Conservation (phyloP, 2,329 filamentous ascomycete genomes). For the Aspergillus luchuensis region DNA sequence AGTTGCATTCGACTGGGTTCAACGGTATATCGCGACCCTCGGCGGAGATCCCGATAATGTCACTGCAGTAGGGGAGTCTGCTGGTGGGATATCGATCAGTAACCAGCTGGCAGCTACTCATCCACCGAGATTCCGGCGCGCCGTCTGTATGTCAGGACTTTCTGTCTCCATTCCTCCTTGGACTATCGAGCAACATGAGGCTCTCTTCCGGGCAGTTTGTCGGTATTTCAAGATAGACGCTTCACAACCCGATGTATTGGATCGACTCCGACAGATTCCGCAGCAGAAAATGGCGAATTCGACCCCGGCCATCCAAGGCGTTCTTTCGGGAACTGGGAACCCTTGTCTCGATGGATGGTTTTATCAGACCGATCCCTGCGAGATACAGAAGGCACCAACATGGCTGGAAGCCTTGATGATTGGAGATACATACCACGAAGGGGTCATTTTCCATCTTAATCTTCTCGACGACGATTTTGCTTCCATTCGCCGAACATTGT, state of each 20-base stretch:
- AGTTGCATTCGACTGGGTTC: conserved; percentile 38
- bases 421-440: conserved; percentile 31
- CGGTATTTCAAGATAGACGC: conserved; percentile 25
- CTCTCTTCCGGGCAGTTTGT: conserved; percentile 23
- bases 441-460: conserved; percentile 31
- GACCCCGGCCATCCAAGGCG: conserved; percentile 26
- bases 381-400: conserved; percentile 19
- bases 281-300: conserved; percentile 29
- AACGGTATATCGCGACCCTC: conserved; percentile 34
- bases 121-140: conserved; percentile 26
- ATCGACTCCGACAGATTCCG: conserved; percentile 23
- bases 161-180: conserved; percentile 26
- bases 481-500: conserved; percentile 16
- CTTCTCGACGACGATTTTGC: conserved; percentile 22
- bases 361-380: conserved; percentile 19
- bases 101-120: conserved; percentile 25
- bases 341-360: conserved; percentile 32
- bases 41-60: conserved; percentile 38
- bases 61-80: conserved; percentile 32
- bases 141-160: conserved; percentile 29
- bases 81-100: conserved; percentile 31
- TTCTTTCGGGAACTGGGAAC: conserved; percentile 27
- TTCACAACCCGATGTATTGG: conserved; percentile 14
- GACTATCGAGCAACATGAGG: conserved; percentile 27
- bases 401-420: conserved; percentile 29